These are phyloP conservation scores for Nicotiana noctiflora DNA, from an alignment of 257 asterid species.

Conservation along the genomic window DNA sequence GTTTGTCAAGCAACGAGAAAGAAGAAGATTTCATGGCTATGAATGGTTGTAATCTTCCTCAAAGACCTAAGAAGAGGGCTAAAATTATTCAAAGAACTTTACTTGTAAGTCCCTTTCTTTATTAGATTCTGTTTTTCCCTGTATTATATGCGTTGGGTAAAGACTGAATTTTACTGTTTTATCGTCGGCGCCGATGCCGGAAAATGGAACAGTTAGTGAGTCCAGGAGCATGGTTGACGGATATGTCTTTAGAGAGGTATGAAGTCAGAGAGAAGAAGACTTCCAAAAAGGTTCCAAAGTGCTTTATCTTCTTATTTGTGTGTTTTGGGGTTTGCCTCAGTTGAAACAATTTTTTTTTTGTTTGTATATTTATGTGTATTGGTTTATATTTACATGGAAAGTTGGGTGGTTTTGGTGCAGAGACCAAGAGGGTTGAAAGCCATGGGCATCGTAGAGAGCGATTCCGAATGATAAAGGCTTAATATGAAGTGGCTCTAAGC, in stretches of 20 bases:
- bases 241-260: slow-evolving; percentile 34
- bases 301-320: background rate
- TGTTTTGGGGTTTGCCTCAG: too few species aligned
- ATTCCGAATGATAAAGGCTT: slow-evolving; percentile 18
- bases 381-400: background rate
- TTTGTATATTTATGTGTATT: background rate
- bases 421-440: slow-evolving; percentile 32
- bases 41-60: slow-evolving; percentile 48
- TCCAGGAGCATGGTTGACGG: slow-evolving; percentile 38
- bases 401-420: slow-evolving; percentile 18
- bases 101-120: slow-evolving; percentile 21
- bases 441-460: slow-evolving; percentile 34
- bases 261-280: slow-evolving; percentile 40
- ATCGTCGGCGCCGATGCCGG: background rate
- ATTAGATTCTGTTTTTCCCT: background rate
- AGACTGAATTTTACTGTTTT: background rate
- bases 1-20: slow-evolving; percentile 31
- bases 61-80: slow-evolving; percentile 42
- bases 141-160: background rate
- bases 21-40: slow-evolving; percentile 47
- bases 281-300: slow-evolving; percentile 24
- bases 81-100: slow-evolving; percentile 42
- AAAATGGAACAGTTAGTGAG: slow-evolving; percentile 27
- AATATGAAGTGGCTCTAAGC: background rate
- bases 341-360: background rate